phyloP scores from a whole-genome alignment of 2,329 filamentous ascomycete species.

The Monosporascus sp. region DNA sequence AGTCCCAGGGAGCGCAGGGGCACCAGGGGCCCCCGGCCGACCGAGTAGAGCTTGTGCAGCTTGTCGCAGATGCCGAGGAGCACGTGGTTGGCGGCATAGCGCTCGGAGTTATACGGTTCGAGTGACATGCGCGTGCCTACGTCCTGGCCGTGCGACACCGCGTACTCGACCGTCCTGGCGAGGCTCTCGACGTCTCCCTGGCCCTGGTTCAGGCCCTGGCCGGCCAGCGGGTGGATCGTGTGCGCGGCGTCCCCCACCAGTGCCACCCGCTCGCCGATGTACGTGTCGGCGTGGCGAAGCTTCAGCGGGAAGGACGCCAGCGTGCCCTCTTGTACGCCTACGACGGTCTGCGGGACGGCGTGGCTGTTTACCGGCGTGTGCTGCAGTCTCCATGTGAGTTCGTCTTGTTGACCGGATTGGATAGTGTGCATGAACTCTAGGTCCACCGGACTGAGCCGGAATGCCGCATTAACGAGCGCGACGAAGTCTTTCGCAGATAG shows the following conservation, averaged over 20 bases:
- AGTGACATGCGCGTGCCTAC: slow-evolving; percentile 73
- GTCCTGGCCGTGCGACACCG: slow-evolving; percentile 79
- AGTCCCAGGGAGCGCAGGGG: slow-evolving; percentile 74
- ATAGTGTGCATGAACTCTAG: slow-evolving; percentile 75
- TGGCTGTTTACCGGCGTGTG: slow-evolving; percentile 56
- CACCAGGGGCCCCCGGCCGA: slow-evolving; percentile 72
- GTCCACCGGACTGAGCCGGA: slow-evolving; percentile 75
- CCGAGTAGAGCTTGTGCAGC: slow-evolving; percentile 86
- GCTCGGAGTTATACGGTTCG: slow-evolving; percentile 73
- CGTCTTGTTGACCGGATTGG: slow-evolving; percentile 56
- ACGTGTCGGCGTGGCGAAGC: slow-evolving; percentile 89
- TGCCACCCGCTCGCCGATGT: slow-evolving; percentile 83
- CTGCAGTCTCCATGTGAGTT: slow-evolving; percentile 76
- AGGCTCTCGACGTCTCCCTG: slow-evolving; percentile 83
- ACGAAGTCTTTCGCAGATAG: slow-evolving; percentile 69
- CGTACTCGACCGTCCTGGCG: slow-evolving; percentile 66
- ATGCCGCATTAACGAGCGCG: slow-evolving; percentile 88
- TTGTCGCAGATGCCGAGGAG: slow-evolving; percentile 81
- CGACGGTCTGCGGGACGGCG: slow-evolving; percentile 59
- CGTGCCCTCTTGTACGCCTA: slow-evolving; percentile 69
- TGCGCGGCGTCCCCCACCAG: slow-evolving; percentile 93
- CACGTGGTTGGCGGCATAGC: slow-evolving; percentile 76
- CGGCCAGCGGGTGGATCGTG: slow-evolving; percentile 88
- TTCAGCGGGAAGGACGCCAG: slow-evolving; percentile 88
- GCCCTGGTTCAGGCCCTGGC: slow-evolving; percentile 91